These are phyloP conservation scores for Ceratopteris richardii DNA, from an alignment of 75 land plant species.

Conservation along the genomic window DNA sequence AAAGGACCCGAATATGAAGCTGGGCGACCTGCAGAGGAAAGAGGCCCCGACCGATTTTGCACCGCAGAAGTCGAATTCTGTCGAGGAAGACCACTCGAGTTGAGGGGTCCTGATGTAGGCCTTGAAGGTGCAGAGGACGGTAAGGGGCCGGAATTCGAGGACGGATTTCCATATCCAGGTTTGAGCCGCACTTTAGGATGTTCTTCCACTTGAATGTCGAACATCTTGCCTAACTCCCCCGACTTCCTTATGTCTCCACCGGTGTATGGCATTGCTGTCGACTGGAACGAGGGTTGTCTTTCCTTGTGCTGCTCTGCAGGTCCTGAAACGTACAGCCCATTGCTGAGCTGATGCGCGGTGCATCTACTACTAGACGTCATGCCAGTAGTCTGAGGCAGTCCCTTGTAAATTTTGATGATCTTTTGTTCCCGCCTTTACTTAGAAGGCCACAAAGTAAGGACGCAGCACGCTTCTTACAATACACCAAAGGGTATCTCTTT, in stretches of 20 bases:
- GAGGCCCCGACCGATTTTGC: conserved; percentile 59
- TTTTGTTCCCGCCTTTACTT: too few species aligned
- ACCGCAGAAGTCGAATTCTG: conserved; percentile 20
- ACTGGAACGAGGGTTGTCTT: conserved; percentile 42
- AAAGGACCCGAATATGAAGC: conserved; percentile 9
- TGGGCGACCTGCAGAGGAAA: conserved; percentile 8
- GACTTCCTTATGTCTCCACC: conserved; percentile 74
- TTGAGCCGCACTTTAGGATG: conserved; percentile 11
- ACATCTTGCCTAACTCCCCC: conserved; percentile 71
- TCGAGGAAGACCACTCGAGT: conserved; percentile 32
- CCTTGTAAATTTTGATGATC: too few species aligned
- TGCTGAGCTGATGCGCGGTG: conserved; percentile 61
- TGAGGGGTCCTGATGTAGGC: conserved; percentile 33
- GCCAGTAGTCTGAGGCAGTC: too few species aligned
- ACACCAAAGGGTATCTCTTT: too few species aligned
- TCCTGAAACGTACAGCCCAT: conserved; percentile 73
- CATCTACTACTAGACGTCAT: background rate
- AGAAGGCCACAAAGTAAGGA: too few species aligned
- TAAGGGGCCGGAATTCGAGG: conserved; percentile 57
- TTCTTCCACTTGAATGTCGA: conserved; percentile 42
- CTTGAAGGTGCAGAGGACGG: conserved; percentile 16
- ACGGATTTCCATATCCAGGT: conserved; percentile 32
- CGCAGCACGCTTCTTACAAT: too few species aligned
- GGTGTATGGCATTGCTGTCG: conserved; percentile 58
- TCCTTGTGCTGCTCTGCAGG: conserved; percentile 67